Evolutionary conservation across 805 yeast genomes (phyloP).

Genomic region (Starmerella lactis-condensi): DNA sequence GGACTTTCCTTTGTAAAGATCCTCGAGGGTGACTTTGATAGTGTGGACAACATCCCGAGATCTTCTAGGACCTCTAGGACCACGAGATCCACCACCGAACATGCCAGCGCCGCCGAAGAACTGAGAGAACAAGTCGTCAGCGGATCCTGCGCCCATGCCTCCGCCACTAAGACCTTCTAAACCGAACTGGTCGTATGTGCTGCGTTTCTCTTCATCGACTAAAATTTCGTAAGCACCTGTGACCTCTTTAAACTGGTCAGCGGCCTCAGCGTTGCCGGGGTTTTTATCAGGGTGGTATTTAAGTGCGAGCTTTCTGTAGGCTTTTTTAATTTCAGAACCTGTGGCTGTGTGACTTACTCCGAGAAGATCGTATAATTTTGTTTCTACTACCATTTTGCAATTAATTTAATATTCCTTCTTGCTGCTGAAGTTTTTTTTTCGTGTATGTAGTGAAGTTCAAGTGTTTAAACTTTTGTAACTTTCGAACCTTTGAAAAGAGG

Average conservation of each 20-base stretch:
- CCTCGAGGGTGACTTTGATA: slow-evolving; percentile 63
- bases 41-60: slow-evolving; percentile 87
- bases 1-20: slow-evolving; percentile 39
- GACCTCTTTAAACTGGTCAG: slow-evolving; percentile 87
- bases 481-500: too few species aligned
- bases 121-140: slow-evolving; percentile 60
- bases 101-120: slow-evolving; percentile 55
- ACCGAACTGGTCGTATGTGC: slow-evolving; percentile 74
- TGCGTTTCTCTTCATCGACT: slow-evolving; percentile 75
- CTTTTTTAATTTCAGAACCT: slow-evolving; percentile 49
- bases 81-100: slow-evolving; percentile 43
- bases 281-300: slow-evolving; percentile 75
- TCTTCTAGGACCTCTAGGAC: slow-evolving; percentile 66
- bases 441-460: background rate
- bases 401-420: background rate
- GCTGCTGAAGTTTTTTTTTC: background rate
- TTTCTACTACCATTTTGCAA: slow-evolving; percentile 54
- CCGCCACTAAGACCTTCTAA: slow-evolving; percentile 77
- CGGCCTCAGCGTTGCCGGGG: slow-evolving; percentile 52
- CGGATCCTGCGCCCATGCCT: slow-evolving; percentile 52
- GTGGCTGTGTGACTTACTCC: slow-evolving; percentile 37
- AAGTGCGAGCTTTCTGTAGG: slow-evolving; percentile 59
- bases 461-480: too few species aligned
- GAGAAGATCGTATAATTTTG: slow-evolving; percentile 43
- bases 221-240: slow-evolving; percentile 79